phyloP scores from a whole-genome alignment of 345 rosid genomes.

The Aquilaria malaccensis region DNA sequence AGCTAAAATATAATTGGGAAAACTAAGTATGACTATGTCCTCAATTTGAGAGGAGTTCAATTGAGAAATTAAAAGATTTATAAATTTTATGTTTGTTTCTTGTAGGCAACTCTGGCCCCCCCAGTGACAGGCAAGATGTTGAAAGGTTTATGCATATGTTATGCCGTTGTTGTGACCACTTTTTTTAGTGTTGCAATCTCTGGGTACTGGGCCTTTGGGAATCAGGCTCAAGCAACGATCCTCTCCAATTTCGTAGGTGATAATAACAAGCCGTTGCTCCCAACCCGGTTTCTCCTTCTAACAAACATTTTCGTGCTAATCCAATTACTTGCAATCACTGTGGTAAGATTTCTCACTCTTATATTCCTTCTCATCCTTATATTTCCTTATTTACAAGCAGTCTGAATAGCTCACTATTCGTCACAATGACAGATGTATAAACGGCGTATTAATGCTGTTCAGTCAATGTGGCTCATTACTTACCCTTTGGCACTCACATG shows the following conservation, averaged over 20 bases:
- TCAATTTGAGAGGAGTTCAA: background rate
- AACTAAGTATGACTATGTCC: too few species aligned
- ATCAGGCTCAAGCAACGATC: slow-evolving; percentile 20
- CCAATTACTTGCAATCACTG: slow-evolving; percentile 32
- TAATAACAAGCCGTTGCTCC: slow-evolving; percentile 29
- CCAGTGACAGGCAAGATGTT: slow-evolving; percentile 63
- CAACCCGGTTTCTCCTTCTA: slow-evolving; percentile 36
- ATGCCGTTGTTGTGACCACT: slow-evolving; percentile 26
- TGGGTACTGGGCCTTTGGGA: slow-evolving; percentile 61
- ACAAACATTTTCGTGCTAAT: slow-evolving; percentile 39
- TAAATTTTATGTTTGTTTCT: background rate
- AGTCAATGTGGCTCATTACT: too few species aligned
- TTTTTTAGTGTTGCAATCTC: slow-evolving; percentile 41
- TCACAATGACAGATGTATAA: too few species aligned
- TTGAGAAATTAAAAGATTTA: too few species aligned
- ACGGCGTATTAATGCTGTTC: too few species aligned
- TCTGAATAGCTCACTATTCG: too few species aligned
- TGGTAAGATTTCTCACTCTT: slow-evolving; percentile 19
- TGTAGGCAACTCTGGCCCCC: slow-evolving; percentile 48
- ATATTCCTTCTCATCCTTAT: too few species aligned
- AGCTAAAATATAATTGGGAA: too few species aligned
- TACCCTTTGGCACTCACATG: too few species aligned
- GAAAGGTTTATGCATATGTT: slow-evolving; percentile 48
- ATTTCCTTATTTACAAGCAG: too few species aligned
- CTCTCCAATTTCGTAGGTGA: slow-evolving; percentile 36